Evolutionary conservation across 805 yeast genomes (phyloP), one percentile per base, ranked within the genome.

Genomic region (Scheffersomyces amazonensis): DNA sequence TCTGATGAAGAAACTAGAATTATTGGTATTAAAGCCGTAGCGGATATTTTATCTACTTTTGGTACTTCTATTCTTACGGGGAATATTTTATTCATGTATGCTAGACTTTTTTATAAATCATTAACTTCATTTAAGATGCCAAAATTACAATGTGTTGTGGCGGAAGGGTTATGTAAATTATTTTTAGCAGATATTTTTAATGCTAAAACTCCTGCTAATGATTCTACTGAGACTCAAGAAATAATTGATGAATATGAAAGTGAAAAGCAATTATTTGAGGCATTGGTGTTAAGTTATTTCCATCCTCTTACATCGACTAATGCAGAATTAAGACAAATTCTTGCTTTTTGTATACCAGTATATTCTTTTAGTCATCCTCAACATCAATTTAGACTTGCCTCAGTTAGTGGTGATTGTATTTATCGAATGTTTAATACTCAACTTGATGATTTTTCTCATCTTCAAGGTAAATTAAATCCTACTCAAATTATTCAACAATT

Each of bases 261-360:
- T 16, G 68, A 62, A 31, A 56, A 53, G 30, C 61, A 63, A 39
- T 61, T 88, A 27, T 75, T 85, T 49, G 90, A 84, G 53, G 76
- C 85, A 0, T 67, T 90, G 38, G 62, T 89, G 3, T 59, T 86
- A 37, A 74, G 85, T 0, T 91, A 88, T 52, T 90, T 87, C 62
- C 80, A 83, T 37, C 89, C 93, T 0, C 58, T 66, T 3, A 81
- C 82, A 37, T 60, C 76, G 4, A 61, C 68, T 4, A 87, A 87
- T 49, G 82, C 77, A 40, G 76, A 80, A 12, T 66, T 90, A 43
- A 70, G 81, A 34, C 97, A 90, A 58, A 85, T 86, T 0, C 74
- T 90, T 42, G 78, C 93, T 8, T 90, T 87, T 52, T 89, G 96
- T 56, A 70, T 90, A 13, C 96, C 97, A 0, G 95, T 86, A 0